Base-by-base conservation (phyloP, 139 green algal species). In the Gonium pectorale region DNA sequence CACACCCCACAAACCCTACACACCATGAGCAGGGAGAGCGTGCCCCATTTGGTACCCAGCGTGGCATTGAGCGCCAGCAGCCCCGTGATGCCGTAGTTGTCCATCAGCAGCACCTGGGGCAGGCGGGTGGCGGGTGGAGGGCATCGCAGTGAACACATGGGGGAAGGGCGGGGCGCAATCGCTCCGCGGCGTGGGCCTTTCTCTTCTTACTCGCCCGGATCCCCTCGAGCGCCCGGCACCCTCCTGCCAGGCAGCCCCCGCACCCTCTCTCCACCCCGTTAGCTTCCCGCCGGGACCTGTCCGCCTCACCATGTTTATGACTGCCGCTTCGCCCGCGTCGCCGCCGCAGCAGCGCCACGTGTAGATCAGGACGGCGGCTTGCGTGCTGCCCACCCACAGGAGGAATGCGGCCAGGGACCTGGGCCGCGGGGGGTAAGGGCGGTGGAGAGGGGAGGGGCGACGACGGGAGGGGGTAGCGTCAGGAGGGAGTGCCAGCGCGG, bases 1-100 rank as follows among this genome's bases (percentile, higher is more conserved):
- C 60, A n/a, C 2, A 27, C 60, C 60, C 1, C 60, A n/a, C n/a
- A n/a, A n/a, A n/a, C n/a, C n/a, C n/a, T n/a, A n/a, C 73, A 17
- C 52, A 81, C 73, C 63, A 83, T 85, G 27, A 88, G 74, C 19
- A 88, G 84, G 46, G 84, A 64, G 51, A 88, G 46, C 0, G 54
- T 68, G 22, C 52, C 54, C 60, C 74, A 81, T 24, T 35, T 38
- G 22, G 75, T 74, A 2, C 84, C 84, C 35, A 79, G 46, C 0
- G 84, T 88, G 51, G 84, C 84, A 43, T 85, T 66, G 40, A 88
- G 80, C 37, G 81, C 75, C 19, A 81, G 84, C 54, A 88, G 75
- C 37, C 84, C 85, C 46, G 74, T 78, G 59, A 89, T 89, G 68
- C 70, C 78, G 37, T 71, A 86, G 77, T 89, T 89, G 69, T 89